Evolutionary conservation across 495 filamentous ascomycete genomes (phyloP).

Genomic region (Lophiostoma macrostomum): DNA sequence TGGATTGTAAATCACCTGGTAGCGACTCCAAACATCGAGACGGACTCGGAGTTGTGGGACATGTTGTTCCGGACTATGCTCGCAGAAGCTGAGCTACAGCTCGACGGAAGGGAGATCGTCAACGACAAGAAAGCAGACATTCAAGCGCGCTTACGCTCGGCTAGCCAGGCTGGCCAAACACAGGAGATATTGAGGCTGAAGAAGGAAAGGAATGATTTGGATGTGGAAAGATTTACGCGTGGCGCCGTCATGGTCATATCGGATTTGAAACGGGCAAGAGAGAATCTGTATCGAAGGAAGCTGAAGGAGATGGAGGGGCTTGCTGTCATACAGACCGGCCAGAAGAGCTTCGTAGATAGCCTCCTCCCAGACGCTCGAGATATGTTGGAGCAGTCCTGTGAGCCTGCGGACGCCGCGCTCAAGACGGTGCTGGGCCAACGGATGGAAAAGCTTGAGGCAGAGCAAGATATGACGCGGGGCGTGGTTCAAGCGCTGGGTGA

Average conservation of each 20-base stretch:
- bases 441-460: not conserved
- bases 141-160: not conserved
- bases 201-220: not conserved
- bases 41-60: not conserved
- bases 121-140: not conserved
- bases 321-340: too few relatives aligned
- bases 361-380: not conserved
- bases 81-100: not conserved
- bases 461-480: not conserved
- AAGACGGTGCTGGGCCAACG: not conserved
- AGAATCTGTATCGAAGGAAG: too few relatives aligned
- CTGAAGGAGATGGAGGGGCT: too few relatives aligned
- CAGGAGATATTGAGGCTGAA: not conserved
- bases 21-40: conserved; percentile 3
- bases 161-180: not conserved
- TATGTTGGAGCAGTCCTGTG: not conserved
- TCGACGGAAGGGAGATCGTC: too few relatives aligned
- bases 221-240: too few relatives aligned
- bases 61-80: not conserved
- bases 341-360: not conserved
- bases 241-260: too few relatives aligned
- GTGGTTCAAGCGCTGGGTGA: not conserved
- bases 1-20: conserved; percentile 6
- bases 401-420: not conserved
- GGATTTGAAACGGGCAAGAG: too few relatives aligned